Conservation (phyloP, 176 grass and related monocot genomes). For the Chrysopogon serrulatus region DNA sequence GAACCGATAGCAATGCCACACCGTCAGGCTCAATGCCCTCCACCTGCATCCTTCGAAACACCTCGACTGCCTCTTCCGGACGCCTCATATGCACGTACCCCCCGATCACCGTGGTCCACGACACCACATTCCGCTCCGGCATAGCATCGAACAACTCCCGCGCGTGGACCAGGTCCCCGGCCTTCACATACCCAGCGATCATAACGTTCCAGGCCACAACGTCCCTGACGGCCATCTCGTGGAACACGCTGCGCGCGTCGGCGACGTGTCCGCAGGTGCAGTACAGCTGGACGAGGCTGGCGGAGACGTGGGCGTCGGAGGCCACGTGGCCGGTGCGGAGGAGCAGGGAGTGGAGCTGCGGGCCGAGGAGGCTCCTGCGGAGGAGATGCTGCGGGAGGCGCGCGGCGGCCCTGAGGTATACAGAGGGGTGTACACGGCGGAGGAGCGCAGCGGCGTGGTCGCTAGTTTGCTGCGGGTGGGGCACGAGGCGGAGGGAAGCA, state of each 20-base stretch:
- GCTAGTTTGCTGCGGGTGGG: not conserved
- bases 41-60: slow-evolving; percentile 79
- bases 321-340: slow-evolving; percentile 28
- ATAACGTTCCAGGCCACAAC: slow-evolving; percentile 65
- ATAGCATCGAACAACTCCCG: slow-evolving; percentile 56
- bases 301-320: slow-evolving; percentile 35
- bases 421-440: slow-evolving; percentile 11
- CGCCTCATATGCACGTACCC: slow-evolving; percentile 45
- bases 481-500: slow-evolving; percentile 37
- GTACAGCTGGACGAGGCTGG: slow-evolving; percentile 50
- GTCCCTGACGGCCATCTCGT: slow-evolving; percentile 47
- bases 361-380: slow-evolving; percentile 22
- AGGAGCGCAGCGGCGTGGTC: slow-evolving; percentile 16
- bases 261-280: slow-evolving; percentile 27
- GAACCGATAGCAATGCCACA: slow-evolving; percentile 55
- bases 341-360: slow-evolving; percentile 44
- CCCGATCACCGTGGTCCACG: slow-evolving; percentile 66
- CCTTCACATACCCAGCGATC: slow-evolving; percentile 46
- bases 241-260: slow-evolving; percentile 50
- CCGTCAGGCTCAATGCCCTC: slow-evolving; percentile 54
- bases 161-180: slow-evolving; percentile 34
- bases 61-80: slow-evolving; percentile 45
- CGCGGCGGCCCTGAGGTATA: slow-evolving; percentile 18
- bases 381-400: not conserved
- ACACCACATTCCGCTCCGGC: slow-evolving; percentile 59